phyloP scores from a whole-genome alignment of 129 eudicot species.

The Arctium lappa region DNA sequence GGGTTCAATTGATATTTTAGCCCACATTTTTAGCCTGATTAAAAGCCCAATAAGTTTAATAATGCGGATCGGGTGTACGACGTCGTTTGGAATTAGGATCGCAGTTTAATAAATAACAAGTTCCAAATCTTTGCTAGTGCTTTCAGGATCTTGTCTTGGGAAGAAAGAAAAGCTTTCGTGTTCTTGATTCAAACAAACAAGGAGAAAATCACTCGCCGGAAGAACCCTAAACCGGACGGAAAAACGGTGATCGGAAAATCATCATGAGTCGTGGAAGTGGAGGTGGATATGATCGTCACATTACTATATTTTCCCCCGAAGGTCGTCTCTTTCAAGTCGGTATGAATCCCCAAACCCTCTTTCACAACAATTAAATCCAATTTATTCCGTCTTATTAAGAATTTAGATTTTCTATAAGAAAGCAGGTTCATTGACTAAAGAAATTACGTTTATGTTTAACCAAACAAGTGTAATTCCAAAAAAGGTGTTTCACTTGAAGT shows the following conservation, averaged over 20 bases:
- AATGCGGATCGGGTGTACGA: neutral
- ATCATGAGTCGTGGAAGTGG: slow-evolving; percentile 92
- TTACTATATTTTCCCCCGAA: slow-evolving; percentile 94
- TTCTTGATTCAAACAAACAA: neutral
- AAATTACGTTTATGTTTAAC: neutral
- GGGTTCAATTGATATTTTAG: neutral
- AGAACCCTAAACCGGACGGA: neutral
- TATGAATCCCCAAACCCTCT: slow-evolving; percentile 27
- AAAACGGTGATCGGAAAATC: slow-evolving; percentile 14
- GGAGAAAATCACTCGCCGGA: neutral
- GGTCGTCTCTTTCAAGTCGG: slow-evolving; percentile 99
- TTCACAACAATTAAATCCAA: neutral
- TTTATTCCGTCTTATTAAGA: neutral
- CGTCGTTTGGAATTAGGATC: neutral
- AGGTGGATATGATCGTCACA: slow-evolving; percentile 97
- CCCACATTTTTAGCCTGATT: neutral
- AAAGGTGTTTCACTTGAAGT: neutral
- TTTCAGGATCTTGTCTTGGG: slow-evolving; percentile 35
- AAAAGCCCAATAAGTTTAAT: neutral
- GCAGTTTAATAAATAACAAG: neutral
- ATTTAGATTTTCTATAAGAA: neutral
- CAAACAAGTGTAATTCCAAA: neutral
- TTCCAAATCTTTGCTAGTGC: neutral
- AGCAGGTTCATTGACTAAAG: neutral
- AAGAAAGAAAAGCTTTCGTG: slow-evolving; percentile 33